Conservation (phyloP, 176 grass and related monocot genomes). For the Panicum miliaceum region DNA sequence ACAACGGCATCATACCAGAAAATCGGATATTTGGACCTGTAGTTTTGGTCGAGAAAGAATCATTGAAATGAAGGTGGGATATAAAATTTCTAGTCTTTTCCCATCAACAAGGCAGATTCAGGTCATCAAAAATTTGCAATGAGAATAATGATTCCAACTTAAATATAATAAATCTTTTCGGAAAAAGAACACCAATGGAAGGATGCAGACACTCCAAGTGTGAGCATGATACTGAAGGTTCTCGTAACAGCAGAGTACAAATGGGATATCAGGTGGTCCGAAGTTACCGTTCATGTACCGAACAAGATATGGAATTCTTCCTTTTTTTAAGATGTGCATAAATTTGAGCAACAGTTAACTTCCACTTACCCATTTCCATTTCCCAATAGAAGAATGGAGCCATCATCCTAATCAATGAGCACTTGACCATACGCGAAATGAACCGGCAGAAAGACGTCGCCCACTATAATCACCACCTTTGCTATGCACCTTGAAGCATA, state of each 20-base stretch:
- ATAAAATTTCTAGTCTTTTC: background rate
- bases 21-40: background rate
- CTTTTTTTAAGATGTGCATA: background rate
- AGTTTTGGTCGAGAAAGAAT: background rate
- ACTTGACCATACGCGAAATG: background rate
- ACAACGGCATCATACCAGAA: background rate
- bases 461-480: too few species aligned
- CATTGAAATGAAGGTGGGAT: background rate
- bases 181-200: background rate
- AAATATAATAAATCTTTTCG: background rate
- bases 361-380: background rate
- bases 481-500: too few species aligned
- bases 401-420: background rate
- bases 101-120: background rate
- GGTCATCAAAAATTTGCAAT: background rate
- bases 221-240: background rate
- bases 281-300: too few species aligned
- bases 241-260: background rate
- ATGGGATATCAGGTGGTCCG: background rate
- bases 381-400: background rate
- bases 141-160: background rate
- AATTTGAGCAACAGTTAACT: background rate
- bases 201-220: background rate
- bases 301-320: background rate
- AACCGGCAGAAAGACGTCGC: background rate